Evolutionary conservation across 768 basidiomycete genomes (phyloP).

Genomic region (Amanita brunnescens): DNA sequence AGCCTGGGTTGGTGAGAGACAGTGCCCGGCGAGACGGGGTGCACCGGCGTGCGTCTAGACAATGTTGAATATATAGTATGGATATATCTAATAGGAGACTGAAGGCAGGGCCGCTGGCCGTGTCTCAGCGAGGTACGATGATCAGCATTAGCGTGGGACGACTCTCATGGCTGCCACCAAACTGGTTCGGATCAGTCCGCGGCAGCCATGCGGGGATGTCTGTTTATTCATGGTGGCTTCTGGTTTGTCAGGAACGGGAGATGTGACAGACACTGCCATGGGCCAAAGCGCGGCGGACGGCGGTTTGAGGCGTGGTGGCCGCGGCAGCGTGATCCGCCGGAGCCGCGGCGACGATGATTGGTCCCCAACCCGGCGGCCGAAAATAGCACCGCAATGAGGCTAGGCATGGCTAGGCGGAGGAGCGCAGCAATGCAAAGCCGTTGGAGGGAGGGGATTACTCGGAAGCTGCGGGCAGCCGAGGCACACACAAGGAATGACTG

Average conservation of each 20-base stretch:
- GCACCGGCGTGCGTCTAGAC: background rate
- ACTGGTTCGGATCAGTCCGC: background rate
- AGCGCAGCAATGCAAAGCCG: background rate
- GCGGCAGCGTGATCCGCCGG: background rate
- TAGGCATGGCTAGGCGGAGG: background rate
- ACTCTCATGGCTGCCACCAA: slow-evolving; percentile 2
- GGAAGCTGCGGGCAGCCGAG: background rate
- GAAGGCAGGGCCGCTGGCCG: background rate
- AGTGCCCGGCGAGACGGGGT: background rate
- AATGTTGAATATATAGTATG: background rate
- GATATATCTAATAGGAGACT: background rate
- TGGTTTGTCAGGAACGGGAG: background rate
- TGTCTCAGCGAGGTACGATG: no score
- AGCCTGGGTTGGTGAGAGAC: background rate
- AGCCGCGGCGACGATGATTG: background rate
- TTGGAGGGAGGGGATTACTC: background rate
- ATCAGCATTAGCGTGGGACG: slow-evolving; percentile 4
- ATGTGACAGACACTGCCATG: background rate
- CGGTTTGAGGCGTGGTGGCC: background rate
- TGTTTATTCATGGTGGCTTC: background rate
- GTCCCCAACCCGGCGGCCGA: background rate
- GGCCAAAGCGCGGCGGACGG: background rate
- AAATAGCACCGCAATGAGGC: background rate
- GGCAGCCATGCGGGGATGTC: background rate
- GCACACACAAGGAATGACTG: background rate